Evolutionary conservation across 306 rosid genomes (phyloP).

Genomic region (Cucumis hystrix): DNA sequence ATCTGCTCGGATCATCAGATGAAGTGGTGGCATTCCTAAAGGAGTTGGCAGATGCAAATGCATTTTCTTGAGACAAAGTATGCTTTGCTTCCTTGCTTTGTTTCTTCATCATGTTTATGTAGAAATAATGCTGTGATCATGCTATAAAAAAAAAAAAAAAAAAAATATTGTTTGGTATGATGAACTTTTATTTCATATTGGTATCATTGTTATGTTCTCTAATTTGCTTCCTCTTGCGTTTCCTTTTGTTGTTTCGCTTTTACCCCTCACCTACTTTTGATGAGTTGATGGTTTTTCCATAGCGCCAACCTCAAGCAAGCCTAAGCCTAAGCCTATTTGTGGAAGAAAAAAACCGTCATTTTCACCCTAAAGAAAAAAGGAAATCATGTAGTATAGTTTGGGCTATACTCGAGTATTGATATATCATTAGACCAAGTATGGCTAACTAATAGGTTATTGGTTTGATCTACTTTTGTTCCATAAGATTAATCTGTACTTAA

Average conservation of each 20-base stretch:
- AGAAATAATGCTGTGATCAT: background rate
- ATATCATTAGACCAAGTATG: too few species aligned
- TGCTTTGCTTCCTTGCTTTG: background rate
- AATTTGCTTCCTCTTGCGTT: background rate
- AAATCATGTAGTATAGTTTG: too few species aligned
- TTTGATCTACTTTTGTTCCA: too few species aligned
- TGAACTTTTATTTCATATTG: background rate
- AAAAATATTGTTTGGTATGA: background rate
- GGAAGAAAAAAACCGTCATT: too few species aligned
- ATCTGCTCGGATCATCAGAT: constrained; percentile 51
- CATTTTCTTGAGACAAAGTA: background rate
- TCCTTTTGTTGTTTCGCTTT: background rate
- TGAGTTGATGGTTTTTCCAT: background rate
- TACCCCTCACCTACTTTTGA: background rate
- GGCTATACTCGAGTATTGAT: too few species aligned
- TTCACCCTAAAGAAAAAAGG: too few species aligned
- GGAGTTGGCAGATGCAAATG: constrained; percentile 31
- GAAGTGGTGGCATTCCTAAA: constrained; percentile 51
- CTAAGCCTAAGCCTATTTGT: too few species aligned
- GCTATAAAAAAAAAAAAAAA: background rate
- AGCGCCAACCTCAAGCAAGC: background rate
- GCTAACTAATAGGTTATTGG: too few species aligned
- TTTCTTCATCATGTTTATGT: background rate
- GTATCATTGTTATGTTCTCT: background rate
- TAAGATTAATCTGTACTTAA: too few species aligned